Base-by-base conservation (phyloP, 345 rosid species). In the Populus ilicifolia region DNA sequence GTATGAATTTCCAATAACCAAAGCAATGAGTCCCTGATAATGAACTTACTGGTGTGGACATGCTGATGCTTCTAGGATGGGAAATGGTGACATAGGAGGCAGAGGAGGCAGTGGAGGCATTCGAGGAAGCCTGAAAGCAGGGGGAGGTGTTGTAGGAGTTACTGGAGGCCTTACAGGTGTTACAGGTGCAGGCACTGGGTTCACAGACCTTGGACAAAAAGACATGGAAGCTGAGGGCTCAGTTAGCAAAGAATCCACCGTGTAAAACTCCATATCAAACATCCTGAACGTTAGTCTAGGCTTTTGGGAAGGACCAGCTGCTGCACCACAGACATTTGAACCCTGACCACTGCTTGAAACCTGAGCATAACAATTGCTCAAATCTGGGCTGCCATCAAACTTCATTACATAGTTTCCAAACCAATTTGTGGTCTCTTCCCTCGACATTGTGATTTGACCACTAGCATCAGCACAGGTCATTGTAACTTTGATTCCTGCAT, bases 11-110 rank as follows among this genome's bases (percentile, higher is more conserved):
- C 46, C 4, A 46, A 16, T 3, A 4, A 4, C 52, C 52, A 46
- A 46, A 46, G 14, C 6, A 14, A 46, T 46, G 52, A 14, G 18
- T 16, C 52, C 52, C 14, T 46, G 5, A 46, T 46, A 46, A 46
- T 29, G 18, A 73, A 85, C 97, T 90, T 88, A 90, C 98, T 86
- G 86, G 78, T 92, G 87, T 13, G 96, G 76, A 77, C 98, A 96
- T 43, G 96, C 96, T 9, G 98, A 92, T 74, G 92, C 86, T 76
- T 89, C 92, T 23, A 83, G 43, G 85, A 88, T 90, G 17, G 91
- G 91, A 73, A 80, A 3, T 5, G 90, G 91, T 8, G 92, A 86
- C 87, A 88, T 46, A 6, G 86, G 88, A 38, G 89, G 89, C 76
- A 84, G 21, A 35, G 84, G 84, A 10, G 91, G 91, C 29, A 89